Evolutionary conservation across 768 basidiomycete species (phyloP), one percentile per base, ranked within the genome.

Genomic region (Scleroderma citrinum): DNA sequence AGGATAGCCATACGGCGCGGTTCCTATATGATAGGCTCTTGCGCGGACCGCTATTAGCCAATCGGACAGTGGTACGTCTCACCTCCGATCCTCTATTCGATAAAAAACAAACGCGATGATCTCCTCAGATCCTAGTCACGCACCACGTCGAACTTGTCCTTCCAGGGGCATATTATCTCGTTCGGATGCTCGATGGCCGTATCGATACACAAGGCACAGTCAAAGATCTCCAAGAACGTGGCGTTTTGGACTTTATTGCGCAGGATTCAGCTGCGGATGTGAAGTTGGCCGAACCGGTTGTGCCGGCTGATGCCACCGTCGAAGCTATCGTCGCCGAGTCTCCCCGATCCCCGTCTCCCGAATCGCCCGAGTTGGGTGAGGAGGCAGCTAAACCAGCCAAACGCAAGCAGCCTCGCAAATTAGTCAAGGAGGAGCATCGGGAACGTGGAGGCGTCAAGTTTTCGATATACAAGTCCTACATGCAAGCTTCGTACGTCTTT

Each of bases 91-190:
- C 19, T 11, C 41, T 19, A n/a, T n/a, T n/a, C n/a, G n/a, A n/a
- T n/a, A n/a, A n/a, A n/a, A n/a, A n/a, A n/a, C n/a, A n/a, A n/a
- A n/a, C n/a, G n/a, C n/a, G n/a, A n/a, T n/a, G n/a, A n/a, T n/a
- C n/a, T 14, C 3, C 2, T 44, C 50, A 82, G 82, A 69, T 85
- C 34, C 71, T 85, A 3, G 88, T 93, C 30, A 89, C 88, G 0
- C 90, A 92, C 53, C 88, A 92, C 59, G 83, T 92, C 24, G 86
- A 91, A 46, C 76, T 93, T 1, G 82, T 92, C 16, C 76, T 90
- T 8, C 83, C 88, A 0, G 83, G 81, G 0, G 78, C 86, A 0
- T 59, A 83, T 56, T 89, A 88, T 56, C 67, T 92, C 3, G 74
- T 91, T 5, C 80, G 87, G 21, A 84, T 92, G 77, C 72, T 88